Percentiles rank a stretch among this genome's conserved stretches.
These are phyloP conservation scores for Phytophthora palmivora DNA, from an alignment of 352 stramenopile species.

Conservation along the genomic window DNA sequence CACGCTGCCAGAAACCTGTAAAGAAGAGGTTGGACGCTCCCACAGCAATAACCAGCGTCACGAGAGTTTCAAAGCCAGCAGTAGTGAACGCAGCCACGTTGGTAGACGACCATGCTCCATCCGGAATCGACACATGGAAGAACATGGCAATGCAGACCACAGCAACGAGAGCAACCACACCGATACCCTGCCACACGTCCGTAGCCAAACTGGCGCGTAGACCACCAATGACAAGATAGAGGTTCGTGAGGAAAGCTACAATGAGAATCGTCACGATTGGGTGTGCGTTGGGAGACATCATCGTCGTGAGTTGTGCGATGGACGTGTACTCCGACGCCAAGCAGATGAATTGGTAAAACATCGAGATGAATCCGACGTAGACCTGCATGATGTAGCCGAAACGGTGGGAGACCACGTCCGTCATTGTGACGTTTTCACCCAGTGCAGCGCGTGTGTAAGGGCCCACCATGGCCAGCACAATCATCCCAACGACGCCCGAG, in stretches of 20 bases:
- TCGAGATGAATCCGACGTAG: slow-evolving; percentile 68
- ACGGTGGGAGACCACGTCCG: slow-evolving; percentile 61
- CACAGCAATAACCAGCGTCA: slow-evolving; percentile 76
- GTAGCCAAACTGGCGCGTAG: slow-evolving; percentile 77
- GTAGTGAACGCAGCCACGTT: slow-evolving; percentile 72
- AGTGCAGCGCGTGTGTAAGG: slow-evolving; percentile 65
- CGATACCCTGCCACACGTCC: slow-evolving; percentile 77
- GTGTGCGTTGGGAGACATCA: slow-evolving; percentile 57
- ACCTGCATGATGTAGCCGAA: slow-evolving; percentile 75
- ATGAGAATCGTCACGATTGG: slow-evolving; percentile 60
- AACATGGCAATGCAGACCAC: slow-evolving; percentile 74
- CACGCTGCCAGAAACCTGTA: slow-evolving; percentile 83
- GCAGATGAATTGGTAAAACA: slow-evolving; percentile 89
- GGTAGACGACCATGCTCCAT: slow-evolving; percentile 53
- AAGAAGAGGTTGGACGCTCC: slow-evolving; percentile 78
- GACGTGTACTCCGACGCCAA: slow-evolving; percentile 74
- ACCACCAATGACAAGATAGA: slow-evolving; percentile 78
- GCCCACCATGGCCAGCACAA: slow-evolving; percentile 61
- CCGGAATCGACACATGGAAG: slow-evolving; percentile 57
- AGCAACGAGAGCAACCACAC: slow-evolving; percentile 60
- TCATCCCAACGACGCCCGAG: slow-evolving; percentile 61
- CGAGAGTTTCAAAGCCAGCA: slow-evolving; percentile 70
- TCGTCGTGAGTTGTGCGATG: slow-evolving; percentile 58
- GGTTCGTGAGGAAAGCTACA: slow-evolving; percentile 71
- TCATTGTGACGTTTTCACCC: slow-evolving; percentile 77